These are phyloP conservation scores for Sisymbrium irio DNA, from an alignment of 345 rosid species.

Conservation along the genomic window DNA sequence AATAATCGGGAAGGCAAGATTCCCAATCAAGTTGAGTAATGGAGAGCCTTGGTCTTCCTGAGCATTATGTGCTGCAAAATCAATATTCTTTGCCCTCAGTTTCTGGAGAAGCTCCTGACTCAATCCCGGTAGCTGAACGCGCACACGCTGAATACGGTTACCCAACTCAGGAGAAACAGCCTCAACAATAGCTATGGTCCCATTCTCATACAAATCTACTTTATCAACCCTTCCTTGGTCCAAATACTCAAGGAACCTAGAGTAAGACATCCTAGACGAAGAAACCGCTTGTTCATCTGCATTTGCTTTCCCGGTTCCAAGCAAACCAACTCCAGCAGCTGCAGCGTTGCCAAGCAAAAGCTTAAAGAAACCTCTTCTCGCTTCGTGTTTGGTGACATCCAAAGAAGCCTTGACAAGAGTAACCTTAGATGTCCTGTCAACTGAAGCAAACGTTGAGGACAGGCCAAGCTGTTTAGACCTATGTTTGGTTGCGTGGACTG, in stretches of 20 bases:
- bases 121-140: constrained; percentile 88
- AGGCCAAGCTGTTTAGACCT: constrained; percentile 33
- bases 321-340: constrained; percentile 55
- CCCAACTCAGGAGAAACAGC: constrained; percentile 96
- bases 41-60: constrained; percentile 93
- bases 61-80: constrained; percentile 90
- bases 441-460: constrained; percentile 35
- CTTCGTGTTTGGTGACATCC: constrained; percentile 50
- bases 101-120: constrained; percentile 97
- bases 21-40: constrained; percentile 83
- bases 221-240: constrained; percentile 82
- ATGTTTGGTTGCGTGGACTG: constrained; percentile 38
- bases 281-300: constrained; percentile 96
- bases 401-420: constrained; percentile 51
- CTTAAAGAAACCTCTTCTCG: constrained; percentile 72
- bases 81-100: constrained; percentile 89
- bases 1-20: constrained; percentile 83
- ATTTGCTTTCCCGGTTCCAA: constrained; percentile 61
- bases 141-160: constrained; percentile 87
- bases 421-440: constrained; percentile 40
- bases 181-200: constrained; percentile 94
- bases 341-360: constrained; percentile 56
- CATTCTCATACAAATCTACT: constrained; percentile 92
- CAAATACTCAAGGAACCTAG: constrained; percentile 89
- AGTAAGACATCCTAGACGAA: constrained; percentile 96